Evolutionary conservation across 345 rosid species (phyloP).

Genomic region (Murraya paniculata): DNA sequence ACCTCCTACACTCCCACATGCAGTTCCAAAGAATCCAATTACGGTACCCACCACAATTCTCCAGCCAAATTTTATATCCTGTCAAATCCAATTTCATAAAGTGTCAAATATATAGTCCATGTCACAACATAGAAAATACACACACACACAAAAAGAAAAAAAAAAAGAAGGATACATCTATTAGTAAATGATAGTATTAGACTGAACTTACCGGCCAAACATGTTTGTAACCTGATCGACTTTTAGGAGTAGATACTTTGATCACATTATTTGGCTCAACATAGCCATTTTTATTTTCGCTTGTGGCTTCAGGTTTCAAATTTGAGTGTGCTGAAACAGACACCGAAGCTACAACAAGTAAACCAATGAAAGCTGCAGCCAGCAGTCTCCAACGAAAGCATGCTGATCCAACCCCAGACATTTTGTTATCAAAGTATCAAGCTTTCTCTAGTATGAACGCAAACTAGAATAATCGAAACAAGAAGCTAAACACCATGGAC

Average conservation of each 20-base stretch:
- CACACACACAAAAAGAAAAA: background rate
- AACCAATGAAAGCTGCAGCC: slow-evolving; percentile 13
- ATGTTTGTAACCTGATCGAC: slow-evolving; percentile 24
- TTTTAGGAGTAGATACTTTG: slow-evolving; percentile 7
- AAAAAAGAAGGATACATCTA: background rate
- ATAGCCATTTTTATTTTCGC: background rate
- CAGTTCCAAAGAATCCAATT: slow-evolving; percentile 52
- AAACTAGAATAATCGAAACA: background rate
- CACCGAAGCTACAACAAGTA: slow-evolving; percentile 15
- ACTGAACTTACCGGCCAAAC: slow-evolving; percentile 36
- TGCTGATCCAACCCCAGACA: slow-evolving; percentile 10
- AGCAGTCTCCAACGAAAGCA: slow-evolving; percentile 12
- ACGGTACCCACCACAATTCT: slow-evolving; percentile 36
- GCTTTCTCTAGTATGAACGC: background rate
- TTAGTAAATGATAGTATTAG: no score
- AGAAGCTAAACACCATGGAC: background rate
- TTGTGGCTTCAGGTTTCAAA: slow-evolving; percentile 9
- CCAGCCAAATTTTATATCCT: slow-evolving; percentile 43
- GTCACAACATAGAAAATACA: background rate
- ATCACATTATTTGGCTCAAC: background rate
- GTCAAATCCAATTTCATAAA: slow-evolving; percentile 4
- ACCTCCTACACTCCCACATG: slow-evolving; percentile 51
- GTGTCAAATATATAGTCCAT: background rate
- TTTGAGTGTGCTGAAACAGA: slow-evolving; percentile 18
- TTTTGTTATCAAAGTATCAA: background rate